phyloP scores from a whole-genome alignment of 2,329 filamentous ascomycete genomes.

The Monilinia laxa region DNA sequence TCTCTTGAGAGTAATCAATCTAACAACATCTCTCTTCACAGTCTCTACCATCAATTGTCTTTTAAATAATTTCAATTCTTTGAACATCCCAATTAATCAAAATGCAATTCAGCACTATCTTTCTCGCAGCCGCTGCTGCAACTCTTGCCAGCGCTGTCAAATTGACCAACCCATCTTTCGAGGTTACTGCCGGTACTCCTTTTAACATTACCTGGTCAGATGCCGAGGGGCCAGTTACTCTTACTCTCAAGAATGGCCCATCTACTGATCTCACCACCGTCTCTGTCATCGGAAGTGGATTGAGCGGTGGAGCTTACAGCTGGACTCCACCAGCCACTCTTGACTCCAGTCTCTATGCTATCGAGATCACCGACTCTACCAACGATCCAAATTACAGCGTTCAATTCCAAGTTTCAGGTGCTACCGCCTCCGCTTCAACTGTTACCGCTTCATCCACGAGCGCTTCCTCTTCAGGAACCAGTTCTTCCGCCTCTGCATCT shows the following conservation, averaged over 20 bases:
- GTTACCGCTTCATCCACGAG: conserved; percentile 20
- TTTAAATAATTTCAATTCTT: conserved; percentile 8
- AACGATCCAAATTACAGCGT: conserved; percentile 33
- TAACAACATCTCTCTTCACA: background rate
- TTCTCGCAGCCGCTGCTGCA: conserved; percentile 32
- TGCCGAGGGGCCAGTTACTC: conserved; percentile 34
- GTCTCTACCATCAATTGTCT: background rate
- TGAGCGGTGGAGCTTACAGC: conserved; percentile 28
- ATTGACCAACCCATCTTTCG: conserved; percentile 36
- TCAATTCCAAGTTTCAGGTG: conserved; percentile 35
- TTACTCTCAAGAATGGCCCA: conserved; percentile 36
- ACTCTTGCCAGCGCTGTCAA: conserved; percentile 30
- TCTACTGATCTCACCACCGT: conserved; percentile 33
- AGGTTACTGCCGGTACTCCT: conserved; percentile 30
- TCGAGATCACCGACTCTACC: conserved; percentile 34
- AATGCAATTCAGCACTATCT: conserved; percentile 38
- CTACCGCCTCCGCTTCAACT: conserved; percentile 25
- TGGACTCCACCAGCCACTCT: conserved; percentile 33
- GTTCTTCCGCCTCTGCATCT: conserved; percentile 16
- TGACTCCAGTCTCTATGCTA: conserved; percentile 31
- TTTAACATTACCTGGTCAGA: conserved; percentile 37
- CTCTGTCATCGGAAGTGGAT: conserved; percentile 34
- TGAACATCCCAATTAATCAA: conserved; percentile 25
- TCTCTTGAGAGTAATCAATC: background rate
- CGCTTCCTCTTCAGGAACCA: conserved; percentile 24